Conservation (phyloP, 2,329 filamentous ascomycete genomes). For the Aureobasidium sp. region DNA sequence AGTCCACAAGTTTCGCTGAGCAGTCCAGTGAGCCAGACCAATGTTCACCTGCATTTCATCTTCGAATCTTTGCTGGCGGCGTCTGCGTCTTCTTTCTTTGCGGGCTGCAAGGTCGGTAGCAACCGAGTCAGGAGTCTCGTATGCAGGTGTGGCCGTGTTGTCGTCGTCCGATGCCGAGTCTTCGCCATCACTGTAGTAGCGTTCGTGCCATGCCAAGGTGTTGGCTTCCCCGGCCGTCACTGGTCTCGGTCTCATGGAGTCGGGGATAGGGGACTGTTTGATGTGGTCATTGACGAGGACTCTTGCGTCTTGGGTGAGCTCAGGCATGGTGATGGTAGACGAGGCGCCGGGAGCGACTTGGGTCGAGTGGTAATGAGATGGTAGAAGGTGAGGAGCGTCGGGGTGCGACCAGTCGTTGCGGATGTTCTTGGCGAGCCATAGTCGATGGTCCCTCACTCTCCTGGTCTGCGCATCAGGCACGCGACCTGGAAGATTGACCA, state of each 20-base stretch:
- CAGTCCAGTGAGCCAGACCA: conserved; percentile 72
- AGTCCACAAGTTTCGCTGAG: conserved; percentile 77
- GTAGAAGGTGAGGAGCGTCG: conserved; percentile 23
- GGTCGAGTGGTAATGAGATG: too few species aligned
- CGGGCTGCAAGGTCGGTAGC: conserved; percentile 26
- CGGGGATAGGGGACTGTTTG: not conserved
- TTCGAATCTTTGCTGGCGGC: conserved; percentile 32
- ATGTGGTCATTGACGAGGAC: not conserved
- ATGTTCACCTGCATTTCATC: conserved; percentile 61
- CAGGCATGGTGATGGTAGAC: not conserved
- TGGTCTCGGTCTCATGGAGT: not conserved
- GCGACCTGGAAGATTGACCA: conserved; percentile 26
- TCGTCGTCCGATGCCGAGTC: conserved; percentile 22
- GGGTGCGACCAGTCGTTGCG: conserved; percentile 43
- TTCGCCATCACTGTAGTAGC: conserved; percentile 35
- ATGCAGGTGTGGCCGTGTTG: conserved; percentile 20
- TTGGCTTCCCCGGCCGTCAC: not conserved
- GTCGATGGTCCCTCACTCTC: conserved; percentile 37
- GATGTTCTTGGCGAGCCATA: conserved; percentile 36
- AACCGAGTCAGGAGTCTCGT: conserved; percentile 40
- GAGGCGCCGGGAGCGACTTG: not conserved
- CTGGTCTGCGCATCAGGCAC: conserved; percentile 27
- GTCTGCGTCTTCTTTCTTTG: conserved; percentile 29
- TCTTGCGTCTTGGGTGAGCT: not conserved
- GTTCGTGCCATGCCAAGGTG: conserved; percentile 32